A percentile compares a stretch with the other conserved stretches of the same genome.
Evolutionary conservation across 2,329 filamentous ascomycete genomes (phyloP).

Genomic region (Talaromyces sp.): DNA sequence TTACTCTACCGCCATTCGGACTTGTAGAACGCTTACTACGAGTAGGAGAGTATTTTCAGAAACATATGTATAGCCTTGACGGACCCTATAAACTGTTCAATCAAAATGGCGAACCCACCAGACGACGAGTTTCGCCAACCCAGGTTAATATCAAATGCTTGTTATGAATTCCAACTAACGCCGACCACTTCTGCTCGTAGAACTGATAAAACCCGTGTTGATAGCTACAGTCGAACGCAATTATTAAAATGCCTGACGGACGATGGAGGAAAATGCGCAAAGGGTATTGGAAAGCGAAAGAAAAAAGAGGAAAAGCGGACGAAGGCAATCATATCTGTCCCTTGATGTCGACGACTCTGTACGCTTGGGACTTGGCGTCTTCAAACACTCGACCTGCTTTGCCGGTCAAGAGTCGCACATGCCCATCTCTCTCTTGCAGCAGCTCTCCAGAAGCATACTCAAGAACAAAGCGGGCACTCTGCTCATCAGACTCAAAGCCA

Average conservation of each 20-base stretch:
- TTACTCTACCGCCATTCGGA: background rate
- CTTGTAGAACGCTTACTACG: background rate
- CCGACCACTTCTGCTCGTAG: background rate
- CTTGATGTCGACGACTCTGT: slow-evolving; percentile 91
- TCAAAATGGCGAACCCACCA: background rate
- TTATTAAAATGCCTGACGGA: background rate
- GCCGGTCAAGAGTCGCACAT: slow-evolving; percentile 68
- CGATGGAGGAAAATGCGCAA: background rate
- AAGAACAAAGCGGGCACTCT: slow-evolving; percentile 86
- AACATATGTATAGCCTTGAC: background rate
- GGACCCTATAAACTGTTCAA: background rate
- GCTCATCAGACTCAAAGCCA: slow-evolving; percentile 87
- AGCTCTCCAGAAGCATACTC: slow-evolving; percentile 72
- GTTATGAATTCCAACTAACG: background rate
- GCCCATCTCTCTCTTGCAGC: slow-evolving; percentile 71
- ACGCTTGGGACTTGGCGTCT: slow-evolving; percentile 66
- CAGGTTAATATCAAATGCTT: background rate
- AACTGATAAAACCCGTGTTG: background rate
- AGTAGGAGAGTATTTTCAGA: background rate
- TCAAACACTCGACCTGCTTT: slow-evolving; percentile 76
- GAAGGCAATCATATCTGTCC: slow-evolving; percentile 68
- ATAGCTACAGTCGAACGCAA: slow-evolving; percentile 7
- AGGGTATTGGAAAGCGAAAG: slow-evolving; percentile 9
- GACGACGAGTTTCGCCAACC: background rate
- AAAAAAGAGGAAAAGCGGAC: slow-evolving; percentile 11